phyloP scores from a whole-genome alignment of 2,329 filamentous ascomycete species.

The Fusarium sp. region DNA sequence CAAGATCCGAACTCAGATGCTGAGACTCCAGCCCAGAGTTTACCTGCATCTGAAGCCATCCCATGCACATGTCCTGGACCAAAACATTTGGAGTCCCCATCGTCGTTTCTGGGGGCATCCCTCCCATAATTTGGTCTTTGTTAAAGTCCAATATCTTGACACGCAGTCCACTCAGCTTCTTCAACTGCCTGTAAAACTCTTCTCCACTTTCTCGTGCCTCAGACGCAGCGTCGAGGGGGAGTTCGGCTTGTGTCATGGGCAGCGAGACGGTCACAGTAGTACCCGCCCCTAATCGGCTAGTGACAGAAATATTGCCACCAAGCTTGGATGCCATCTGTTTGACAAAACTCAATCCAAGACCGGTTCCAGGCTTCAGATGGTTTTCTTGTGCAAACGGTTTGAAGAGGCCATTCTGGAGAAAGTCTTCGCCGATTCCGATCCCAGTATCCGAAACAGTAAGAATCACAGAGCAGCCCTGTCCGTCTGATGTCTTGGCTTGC shows the following conservation, averaged over 20 bases:
- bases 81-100: conserved; percentile 11
- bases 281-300: conserved; percentile 58
- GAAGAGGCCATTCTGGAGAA: conserved; percentile 72
- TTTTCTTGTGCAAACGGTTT: conserved; percentile 78
- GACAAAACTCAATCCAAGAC: conserved; percentile 77
- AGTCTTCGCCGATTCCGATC: conserved; percentile 75
- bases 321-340: conserved; percentile 71
- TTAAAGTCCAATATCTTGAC: conserved; percentile 34
- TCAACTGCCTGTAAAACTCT: conserved; percentile 49
- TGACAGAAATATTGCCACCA: conserved; percentile 72
- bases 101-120: background rate
- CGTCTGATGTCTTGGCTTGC: conserved; percentile 23
- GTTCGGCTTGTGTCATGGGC: conserved; percentile 43
- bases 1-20: conserved; percentile 46
- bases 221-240: background rate
- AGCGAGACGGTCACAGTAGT: conserved; percentile 56
- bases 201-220: conserved; percentile 38
- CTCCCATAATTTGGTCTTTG: background rate
- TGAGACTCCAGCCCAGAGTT: conserved; percentile 18
- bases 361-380: conserved; percentile 71
- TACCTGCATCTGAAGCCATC: conserved; percentile 41
- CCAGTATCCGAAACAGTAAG: conserved; percentile 75
- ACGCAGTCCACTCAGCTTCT: conserved; percentile 51
- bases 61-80: conserved; percentile 25
- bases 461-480: conserved; percentile 38